Base-by-base conservation (phyloP, 225 moss, liverwort and hornwort genomes). In the Asterella californica region DNA sequence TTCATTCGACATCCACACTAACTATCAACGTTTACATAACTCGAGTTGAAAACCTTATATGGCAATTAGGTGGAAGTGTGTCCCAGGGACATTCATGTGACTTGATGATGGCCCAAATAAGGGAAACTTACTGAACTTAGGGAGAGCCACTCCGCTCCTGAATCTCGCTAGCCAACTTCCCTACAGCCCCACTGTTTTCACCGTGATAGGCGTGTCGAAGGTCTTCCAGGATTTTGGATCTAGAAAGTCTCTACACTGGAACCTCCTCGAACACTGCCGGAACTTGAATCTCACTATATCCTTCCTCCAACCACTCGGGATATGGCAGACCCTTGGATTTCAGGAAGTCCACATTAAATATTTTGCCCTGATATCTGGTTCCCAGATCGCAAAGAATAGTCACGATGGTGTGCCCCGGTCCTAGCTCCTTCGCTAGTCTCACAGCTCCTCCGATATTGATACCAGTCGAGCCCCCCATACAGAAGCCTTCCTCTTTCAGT, bases 391-490 rank as follows among this genome's bases (percentile, higher is more conserved):
- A 94, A 15, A 96, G 84, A 45, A 92, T 88, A 62, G 91, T 94
- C 70, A 96, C 94, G 75, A 96, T 96, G 45, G 96, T 96, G 81
- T 96, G 96, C 54, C 96, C 96, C 48, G 94, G 96, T 60, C 96
- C 96, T 81, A 96, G 46, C 81, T 96, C 92, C 86, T 92, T 91
- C 0, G 96, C 96, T 82, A 96, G 74, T 84, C 89, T 96, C 52
- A 96, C 91, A 21, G 96, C 96, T 70, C 94, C 96, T 48, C 89
- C 90, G 22, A 94, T 89, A 46, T 93, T 96, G 45, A 96, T 91
- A 30, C 90, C 96, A 50, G 94, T 94, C 22, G 96, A 96, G 49
- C 87, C 90, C 55, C 96, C 96, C 89, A 96, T 91, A 87, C 94
- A 96, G 74, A 90, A 92, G 69, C 96, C 96, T 81, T 96, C 96